phyloP scores from a whole-genome alignment of 1,284 basidiomycete species.

The Abortiporus biennis region DNA sequence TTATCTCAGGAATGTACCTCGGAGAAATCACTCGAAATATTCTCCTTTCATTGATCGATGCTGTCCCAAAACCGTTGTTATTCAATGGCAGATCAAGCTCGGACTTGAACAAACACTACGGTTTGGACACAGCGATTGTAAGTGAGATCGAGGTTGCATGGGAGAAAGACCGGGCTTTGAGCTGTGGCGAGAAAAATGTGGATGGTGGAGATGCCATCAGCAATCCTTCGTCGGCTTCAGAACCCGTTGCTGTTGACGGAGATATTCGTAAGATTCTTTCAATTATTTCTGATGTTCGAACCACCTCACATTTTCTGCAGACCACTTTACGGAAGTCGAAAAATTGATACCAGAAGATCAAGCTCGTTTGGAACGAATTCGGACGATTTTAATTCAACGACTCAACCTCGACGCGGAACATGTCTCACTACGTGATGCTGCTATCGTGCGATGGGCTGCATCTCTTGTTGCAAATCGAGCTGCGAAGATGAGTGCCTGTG shows the following conservation, averaged over 20 bases:
- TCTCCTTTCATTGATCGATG: conserved; percentile 83
- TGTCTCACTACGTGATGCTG: conserved; percentile 62
- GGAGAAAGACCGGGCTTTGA: conserved; percentile 35
- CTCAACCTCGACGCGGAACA: conserved; percentile 50
- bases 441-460: conserved; percentile 80
- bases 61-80: conserved; percentile 60
- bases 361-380: conserved; percentile 43
- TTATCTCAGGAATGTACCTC: conserved; percentile 98
- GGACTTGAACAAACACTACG: conserved; percentile 84
- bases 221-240: neutral
- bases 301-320: conserved; percentile 13
- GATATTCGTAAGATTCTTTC: conserved; percentile 9
- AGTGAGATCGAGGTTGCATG: conserved; percentile 80
- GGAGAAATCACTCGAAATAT: conserved; percentile 91
- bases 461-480: conserved; percentile 79
- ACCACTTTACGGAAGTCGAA: conserved; percentile 23
- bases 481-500: conserved; percentile 78
- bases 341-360: conserved; percentile 17
- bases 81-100: conserved; percentile 78
- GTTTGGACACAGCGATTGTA: conserved; percentile 90
- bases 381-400: conserved; percentile 53
- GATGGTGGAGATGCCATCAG: conserved; percentile 9
- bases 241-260: neutral
- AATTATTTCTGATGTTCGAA: neutral
- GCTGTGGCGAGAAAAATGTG: conserved; percentile 10